phyloP scores from a whole-genome alignment of 805 yeast genomes.

The Nematodospora valgi region DNA sequence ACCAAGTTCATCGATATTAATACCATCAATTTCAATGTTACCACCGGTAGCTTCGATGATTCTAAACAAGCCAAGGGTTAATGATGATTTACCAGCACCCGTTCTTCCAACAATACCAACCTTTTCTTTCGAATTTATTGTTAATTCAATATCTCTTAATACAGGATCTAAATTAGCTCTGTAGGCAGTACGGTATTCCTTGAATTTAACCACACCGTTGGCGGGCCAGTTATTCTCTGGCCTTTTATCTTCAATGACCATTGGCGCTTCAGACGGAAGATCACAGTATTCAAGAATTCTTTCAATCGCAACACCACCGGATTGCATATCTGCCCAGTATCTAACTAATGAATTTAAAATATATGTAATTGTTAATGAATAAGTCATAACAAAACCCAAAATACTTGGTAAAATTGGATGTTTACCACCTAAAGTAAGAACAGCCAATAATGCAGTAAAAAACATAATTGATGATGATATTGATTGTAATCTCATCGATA shows the following conservation, averaged over 20 bases:
- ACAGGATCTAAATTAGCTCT: slow-evolving; percentile 80
- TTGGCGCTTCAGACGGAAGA: slow-evolving; percentile 42
- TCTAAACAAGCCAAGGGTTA: slow-evolving; percentile 80
- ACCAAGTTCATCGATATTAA: slow-evolving; percentile 67
- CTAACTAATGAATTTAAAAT: slow-evolving; percentile 30
- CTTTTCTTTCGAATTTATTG: slow-evolving; percentile 73
- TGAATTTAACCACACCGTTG: slow-evolving; percentile 62
- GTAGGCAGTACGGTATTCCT: slow-evolving; percentile 78
- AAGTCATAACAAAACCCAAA: slow-evolving; percentile 37
- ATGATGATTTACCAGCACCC: slow-evolving; percentile 92
- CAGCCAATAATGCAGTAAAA: slow-evolving; percentile 23
- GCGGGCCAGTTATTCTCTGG: slow-evolving; percentile 66
- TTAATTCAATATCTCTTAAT: slow-evolving; percentile 61
- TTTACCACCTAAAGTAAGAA: slow-evolving; percentile 20
- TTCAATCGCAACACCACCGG: slow-evolving; percentile 32
- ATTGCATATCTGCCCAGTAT: slow-evolving; percentile 33
- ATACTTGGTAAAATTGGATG: slow-evolving; percentile 28
- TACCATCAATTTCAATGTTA: slow-evolving; percentile 66
- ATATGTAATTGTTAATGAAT: slow-evolving; percentile 29
- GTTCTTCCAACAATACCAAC: slow-evolving; percentile 96
- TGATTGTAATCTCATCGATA: slow-evolving; percentile 34
- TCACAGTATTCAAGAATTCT: slow-evolving; percentile 36
- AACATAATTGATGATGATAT: slow-evolving; percentile 33
- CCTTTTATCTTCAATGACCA: slow-evolving; percentile 30
- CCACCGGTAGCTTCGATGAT: slow-evolving; percentile 77